Percentiles rank a stretch among this genome's conserved stretches.
These are phyloP conservation scores for Gracilaria caudata DNA, from an alignment of 23 red algal genomes.

Conservation along the genomic window DNA sequence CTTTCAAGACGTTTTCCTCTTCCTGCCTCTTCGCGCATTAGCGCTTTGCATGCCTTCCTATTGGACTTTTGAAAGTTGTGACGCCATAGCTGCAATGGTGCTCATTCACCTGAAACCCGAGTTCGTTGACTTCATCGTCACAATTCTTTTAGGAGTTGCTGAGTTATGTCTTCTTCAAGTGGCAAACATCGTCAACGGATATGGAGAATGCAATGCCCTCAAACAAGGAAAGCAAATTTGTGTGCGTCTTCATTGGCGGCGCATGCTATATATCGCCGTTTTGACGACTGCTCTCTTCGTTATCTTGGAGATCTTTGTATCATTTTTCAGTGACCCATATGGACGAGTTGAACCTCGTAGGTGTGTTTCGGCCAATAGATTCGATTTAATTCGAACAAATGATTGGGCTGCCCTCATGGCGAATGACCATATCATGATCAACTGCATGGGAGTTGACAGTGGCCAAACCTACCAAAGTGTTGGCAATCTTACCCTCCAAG, in stretches of 20 bases:
- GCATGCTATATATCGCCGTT: not conserved
- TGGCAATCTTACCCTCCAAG: not conserved
- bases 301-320: not conserved
- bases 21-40: no score
- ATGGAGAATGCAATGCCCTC: not conserved
- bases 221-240: not conserved
- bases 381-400: not conserved
- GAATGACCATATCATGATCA: not conserved
- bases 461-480: not conserved
- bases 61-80: no score
- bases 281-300: not conserved
- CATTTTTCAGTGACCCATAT: slow-evolving; percentile 1
- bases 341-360: no score
- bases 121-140: not conserved
- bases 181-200: not conserved
- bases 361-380: not conserved
- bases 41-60: no score
- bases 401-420: not conserved
- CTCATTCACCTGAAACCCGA: slow-evolving; percentile 18
- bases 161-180: not conserved
- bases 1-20: no score
- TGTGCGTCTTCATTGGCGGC: not conserved
- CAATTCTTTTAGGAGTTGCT: not conserved
- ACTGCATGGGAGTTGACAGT: not conserved
- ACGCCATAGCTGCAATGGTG: no score